phyloP scores from a whole-genome alignment of 2,329 filamentous ascomycete genomes.

The Fragosphaeria purpurea region DNA sequence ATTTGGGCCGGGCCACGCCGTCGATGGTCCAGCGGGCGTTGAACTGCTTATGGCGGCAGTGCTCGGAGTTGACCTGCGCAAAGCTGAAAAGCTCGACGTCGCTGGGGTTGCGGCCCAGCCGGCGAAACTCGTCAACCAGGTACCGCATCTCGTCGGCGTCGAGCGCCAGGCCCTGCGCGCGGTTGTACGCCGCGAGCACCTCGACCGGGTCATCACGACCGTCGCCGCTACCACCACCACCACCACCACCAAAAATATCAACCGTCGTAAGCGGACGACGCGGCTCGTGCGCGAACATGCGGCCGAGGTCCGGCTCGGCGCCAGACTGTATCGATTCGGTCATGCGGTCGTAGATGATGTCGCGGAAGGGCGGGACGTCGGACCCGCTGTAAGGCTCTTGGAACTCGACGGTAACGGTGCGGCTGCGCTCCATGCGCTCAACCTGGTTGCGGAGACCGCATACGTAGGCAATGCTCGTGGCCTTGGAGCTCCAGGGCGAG shows the following conservation, averaged over 20 bases:
- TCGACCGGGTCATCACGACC: conserved; percentile 49
- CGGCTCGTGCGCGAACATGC: conserved; percentile 66
- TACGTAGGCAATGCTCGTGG: conserved; percentile 85
- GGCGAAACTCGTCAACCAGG: conserved; percentile 71
- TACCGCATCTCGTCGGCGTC: conserved; percentile 89
- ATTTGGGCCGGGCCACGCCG: conserved; percentile 66
- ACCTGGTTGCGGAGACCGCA: conserved; percentile 66
- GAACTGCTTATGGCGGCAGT: conserved; percentile 81
- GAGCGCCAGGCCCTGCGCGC: conserved; percentile 71
- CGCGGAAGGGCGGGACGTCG: conserved; percentile 42
- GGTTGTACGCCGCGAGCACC: conserved; percentile 74
- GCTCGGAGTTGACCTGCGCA: conserved; percentile 97
- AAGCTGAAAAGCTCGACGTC: conserved; percentile 99
- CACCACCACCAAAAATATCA: conserved; percentile 49
- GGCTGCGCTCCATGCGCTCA: conserved; percentile 76
- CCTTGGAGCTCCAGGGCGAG: conserved; percentile 96
- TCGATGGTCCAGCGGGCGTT: conserved; percentile 96
- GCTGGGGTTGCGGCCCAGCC: conserved; percentile 57
- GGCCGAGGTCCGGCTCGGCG: conserved; percentile 46
- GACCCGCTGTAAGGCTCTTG: conserved; percentile 38
- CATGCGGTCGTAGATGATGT: conserved; percentile 87
- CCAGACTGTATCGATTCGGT: conserved; percentile 65
- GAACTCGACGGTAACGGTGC: conserved; percentile 61
- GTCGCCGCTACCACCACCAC: conserved; percentile 19
- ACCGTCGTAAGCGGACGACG: conserved; percentile 61